Conservation (phyloP, 805 yeast genomes). For the Wickerhamomyces chaumierensis region DNA sequence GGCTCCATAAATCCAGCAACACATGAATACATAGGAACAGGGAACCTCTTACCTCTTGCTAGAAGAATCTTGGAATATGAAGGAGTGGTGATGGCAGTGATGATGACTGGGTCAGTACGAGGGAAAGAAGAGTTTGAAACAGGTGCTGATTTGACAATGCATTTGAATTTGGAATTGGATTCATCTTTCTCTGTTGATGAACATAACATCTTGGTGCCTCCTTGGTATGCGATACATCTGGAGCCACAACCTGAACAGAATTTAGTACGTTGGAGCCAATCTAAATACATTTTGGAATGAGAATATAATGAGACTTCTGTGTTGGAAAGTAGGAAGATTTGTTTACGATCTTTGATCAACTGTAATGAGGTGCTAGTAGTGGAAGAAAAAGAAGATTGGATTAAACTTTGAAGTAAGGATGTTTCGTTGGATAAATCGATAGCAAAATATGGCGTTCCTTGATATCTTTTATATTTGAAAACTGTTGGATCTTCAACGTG, state of each 20-base stretch:
- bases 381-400: no score
- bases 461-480: slow-evolving; percentile 33
- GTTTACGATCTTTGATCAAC: slow-evolving; percentile 4
- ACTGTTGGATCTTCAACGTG: slow-evolving; percentile 15
- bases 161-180: slow-evolving; percentile 6
- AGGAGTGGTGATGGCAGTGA: slow-evolving; percentile 62
- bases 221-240: slow-evolving; percentile 45
- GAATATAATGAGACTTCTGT: slow-evolving; percentile 59
- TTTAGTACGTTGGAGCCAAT: slow-evolving; percentile 68
- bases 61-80: slow-evolving; percentile 53
- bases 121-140: slow-evolving; percentile 84
- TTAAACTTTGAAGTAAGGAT: background rate
- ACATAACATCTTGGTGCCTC: slow-evolving; percentile 54
- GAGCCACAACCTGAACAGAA: slow-evolving; percentile 88
- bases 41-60: slow-evolving; percentile 58
- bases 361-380: background rate
- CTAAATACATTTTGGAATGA: slow-evolving; percentile 74
- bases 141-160: slow-evolving; percentile 27
- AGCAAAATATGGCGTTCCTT: slow-evolving; percentile 55
- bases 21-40: slow-evolving; percentile 59
- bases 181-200: background rate
- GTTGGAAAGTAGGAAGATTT: slow-evolving; percentile 16
- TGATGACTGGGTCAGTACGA: slow-evolving; percentile 82
- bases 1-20: slow-evolving; percentile 97
- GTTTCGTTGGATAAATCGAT: slow-evolving; percentile 31